Evolutionary conservation across 306 rosid species (phyloP).

Genomic region (Castanea crenata): DNA sequence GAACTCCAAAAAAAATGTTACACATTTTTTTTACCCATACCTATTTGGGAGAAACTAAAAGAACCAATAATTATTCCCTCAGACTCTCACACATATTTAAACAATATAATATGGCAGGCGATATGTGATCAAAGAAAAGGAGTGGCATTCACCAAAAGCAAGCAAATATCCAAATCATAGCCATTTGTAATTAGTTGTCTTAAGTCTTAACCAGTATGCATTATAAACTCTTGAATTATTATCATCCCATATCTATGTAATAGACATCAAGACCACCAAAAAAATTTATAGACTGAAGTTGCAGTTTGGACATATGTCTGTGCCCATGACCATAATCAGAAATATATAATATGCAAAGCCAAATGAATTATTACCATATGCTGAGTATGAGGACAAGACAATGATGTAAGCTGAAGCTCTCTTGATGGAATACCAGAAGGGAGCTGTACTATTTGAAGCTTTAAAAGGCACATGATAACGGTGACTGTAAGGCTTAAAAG

Average conservation of each 20-base stretch:
- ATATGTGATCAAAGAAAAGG: not conserved
- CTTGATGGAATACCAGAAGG: conserved; percentile 72
- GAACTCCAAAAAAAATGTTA: too few relatives aligned
- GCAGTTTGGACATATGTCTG: not conserved
- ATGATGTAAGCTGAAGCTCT: conserved; percentile 79
- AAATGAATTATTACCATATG: conserved; percentile 44
- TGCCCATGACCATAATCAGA: not conserved
- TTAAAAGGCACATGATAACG: conserved; percentile 52
- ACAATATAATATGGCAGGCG: not conserved
- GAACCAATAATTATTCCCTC: too few relatives aligned
- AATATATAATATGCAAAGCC: not conserved
- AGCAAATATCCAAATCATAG: not conserved
- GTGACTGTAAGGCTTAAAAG: conserved; percentile 59
- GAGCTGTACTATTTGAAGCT: conserved; percentile 53
- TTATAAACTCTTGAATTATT: not conserved
- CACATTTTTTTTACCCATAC: too few relatives aligned
- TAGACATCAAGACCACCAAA: not conserved
- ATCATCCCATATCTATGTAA: not conserved
- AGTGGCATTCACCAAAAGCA: not conserved
- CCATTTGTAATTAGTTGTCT: not conserved
- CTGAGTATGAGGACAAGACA: conserved; percentile 72
- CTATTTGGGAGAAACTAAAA: too few relatives aligned
- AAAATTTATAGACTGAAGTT: not conserved
- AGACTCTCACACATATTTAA: too few relatives aligned
- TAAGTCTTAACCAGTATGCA: not conserved